phyloP scores from a whole-genome alignment of 1,284 basidiomycete species.

The Heterobasidion occidentale region DNA sequence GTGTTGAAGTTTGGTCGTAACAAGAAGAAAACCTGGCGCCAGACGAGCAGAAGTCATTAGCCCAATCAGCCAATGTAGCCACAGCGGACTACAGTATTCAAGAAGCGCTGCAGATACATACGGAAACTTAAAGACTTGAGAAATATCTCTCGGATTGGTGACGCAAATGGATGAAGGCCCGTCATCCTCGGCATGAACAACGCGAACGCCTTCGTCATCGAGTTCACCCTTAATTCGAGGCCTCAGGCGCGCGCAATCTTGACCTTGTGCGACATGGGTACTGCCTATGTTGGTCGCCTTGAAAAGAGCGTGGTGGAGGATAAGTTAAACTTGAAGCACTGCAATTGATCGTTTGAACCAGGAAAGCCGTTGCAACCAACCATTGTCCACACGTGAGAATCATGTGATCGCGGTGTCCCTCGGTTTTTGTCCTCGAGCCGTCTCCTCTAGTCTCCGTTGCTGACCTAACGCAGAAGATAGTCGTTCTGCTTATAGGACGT shows the following conservation, averaged over 20 bases:
- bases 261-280: conserved; percentile 23
- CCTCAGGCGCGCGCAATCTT: conserved; percentile 56
- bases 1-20: conserved; percentile 56
- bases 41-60: not conserved
- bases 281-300: not conserved
- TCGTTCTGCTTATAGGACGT: too few species aligned
- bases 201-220: conserved; percentile 51
- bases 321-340: not conserved
- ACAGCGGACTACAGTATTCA: not conserved
- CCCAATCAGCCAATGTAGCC: not conserved
- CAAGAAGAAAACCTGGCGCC: conserved; percentile 54
- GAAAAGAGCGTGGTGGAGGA: not conserved
- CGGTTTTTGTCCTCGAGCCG: too few species aligned
- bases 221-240: conserved; percentile 53
- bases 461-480: too few species aligned
- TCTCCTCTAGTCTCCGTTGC: too few species aligned
- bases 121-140: conserved; percentile 68
- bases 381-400: too few species aligned
- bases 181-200: conserved; percentile 32
- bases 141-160: conserved; percentile 54
- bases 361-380: too few species aligned
- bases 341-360: too few species aligned
- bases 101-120: conserved; percentile 25
- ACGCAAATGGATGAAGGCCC: conserved; percentile 44
- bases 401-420: too few species aligned